Conservation (phyloP, 306 rosid species). For the Begonia loranthoides region DNA sequence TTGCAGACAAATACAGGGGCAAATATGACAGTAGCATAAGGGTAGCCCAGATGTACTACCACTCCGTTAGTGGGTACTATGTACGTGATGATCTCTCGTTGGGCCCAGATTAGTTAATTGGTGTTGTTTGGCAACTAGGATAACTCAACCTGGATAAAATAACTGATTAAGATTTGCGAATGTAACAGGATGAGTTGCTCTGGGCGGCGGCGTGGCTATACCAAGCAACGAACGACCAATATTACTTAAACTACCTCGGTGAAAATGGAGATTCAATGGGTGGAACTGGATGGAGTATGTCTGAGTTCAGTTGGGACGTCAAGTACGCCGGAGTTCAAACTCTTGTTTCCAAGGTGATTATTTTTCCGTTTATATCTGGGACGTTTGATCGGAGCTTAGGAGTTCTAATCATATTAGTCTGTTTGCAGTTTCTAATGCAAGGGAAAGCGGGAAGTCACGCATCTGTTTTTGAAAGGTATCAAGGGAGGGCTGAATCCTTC, state of each 20-base stretch:
- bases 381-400: neutral
- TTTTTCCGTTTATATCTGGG: neutral
- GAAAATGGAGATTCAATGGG: slow-evolving; percentile 83
- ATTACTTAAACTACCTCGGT: slow-evolving; percentile 81
- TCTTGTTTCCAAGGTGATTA: slow-evolving; percentile 69
- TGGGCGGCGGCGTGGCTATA: slow-evolving; percentile 99
- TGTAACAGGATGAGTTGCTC: slow-evolving; percentile 65
- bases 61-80: slow-evolving; percentile 82
- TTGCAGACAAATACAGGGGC: slow-evolving; percentile 97
- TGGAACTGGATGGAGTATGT: slow-evolving; percentile 97
- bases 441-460: slow-evolving; percentile 65
- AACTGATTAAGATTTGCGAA: neutral
- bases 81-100: slow-evolving; percentile 22
- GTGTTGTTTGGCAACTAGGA: neutral
- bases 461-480: slow-evolving; percentile 54
- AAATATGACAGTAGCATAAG: slow-evolving; percentile 91
- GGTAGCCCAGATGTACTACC: slow-evolving; percentile 79
- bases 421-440: slow-evolving; percentile 65
- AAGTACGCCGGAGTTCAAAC: slow-evolving; percentile 93
- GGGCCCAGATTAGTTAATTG: neutral
- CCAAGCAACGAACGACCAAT: slow-evolving; percentile 69
- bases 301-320: slow-evolving; percentile 93
- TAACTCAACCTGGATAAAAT: neutral
- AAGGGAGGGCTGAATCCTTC: slow-evolving; percentile 67
- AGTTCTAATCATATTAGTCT: neutral